A percentile compares a stretch with the other conserved stretches of the same genome.
Evolutionary conservation across 179 eudicot genomes (phyloP).

Genomic region (Gypsophila paniculata): DNA sequence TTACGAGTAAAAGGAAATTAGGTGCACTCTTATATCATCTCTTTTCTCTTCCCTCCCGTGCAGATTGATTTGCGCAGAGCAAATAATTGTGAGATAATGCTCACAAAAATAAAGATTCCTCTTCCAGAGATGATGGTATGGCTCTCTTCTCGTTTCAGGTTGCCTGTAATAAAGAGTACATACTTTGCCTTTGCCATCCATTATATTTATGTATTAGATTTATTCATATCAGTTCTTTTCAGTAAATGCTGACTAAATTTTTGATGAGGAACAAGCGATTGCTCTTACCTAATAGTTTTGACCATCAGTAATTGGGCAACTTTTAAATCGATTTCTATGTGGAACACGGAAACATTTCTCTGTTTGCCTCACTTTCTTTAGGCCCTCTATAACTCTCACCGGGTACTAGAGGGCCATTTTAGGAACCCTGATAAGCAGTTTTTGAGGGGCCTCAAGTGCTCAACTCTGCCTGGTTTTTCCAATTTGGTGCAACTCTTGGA

Average conservation of each 20-base stretch:
- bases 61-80: constrained; percentile 49
- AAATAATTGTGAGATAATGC: constrained; percentile 50
- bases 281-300: neutral
- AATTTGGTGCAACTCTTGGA: neutral
- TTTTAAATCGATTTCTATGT: neutral
- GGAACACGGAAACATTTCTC: neutral
- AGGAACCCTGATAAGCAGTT: neutral
- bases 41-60: constrained; percentile 3
- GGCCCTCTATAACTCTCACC: no score
- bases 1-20: neutral
- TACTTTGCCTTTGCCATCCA: neutral
- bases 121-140: constrained; percentile 49
- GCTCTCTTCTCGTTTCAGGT: constrained; percentile 16
- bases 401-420: neutral
- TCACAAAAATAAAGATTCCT: constrained; percentile 49
- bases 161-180: neutral
- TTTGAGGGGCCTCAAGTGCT: neutral
- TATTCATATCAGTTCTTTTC: neutral
- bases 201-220: neutral
- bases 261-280: neutral
- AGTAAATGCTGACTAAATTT: neutral
- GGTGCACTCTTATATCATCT: constrained; percentile 1
- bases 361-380: neutral
- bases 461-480: neutral
- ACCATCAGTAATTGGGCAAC: neutral